Base-by-base conservation (phyloP, 192 early-diverging fungal genomes). In the Coemansia javaensis region DNA sequence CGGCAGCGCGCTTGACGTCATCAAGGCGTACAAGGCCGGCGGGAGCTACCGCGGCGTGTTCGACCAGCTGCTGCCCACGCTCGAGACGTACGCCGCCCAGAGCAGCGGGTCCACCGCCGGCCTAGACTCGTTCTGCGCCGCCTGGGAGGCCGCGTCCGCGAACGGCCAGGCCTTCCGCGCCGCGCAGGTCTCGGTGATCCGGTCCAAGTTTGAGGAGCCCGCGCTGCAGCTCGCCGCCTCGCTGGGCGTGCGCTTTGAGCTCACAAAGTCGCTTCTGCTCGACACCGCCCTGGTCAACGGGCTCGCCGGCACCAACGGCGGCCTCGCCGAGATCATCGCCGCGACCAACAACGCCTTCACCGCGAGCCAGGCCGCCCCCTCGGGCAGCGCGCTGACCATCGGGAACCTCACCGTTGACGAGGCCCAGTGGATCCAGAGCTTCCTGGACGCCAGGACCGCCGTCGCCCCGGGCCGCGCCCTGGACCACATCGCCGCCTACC, bases 241-340 rank as follows among this genome's bases (percentile, higher is more conserved):
- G 1, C 32, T 60, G 6, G 59, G 56, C 2, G 27, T 73, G 4
- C 50, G 38, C 27, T 32, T 54, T 8, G 18, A 52, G 20, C 23
- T 73, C 14, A 40, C 50, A 20, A 41, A 59, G 23, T 62, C 58
- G 2, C 44, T 50, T 10, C 20, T 79, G 13, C 72, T 73, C 42
- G 73, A 79, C 42, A 53, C 73, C 14, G 62, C 60, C 2, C 62
- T 79, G 20, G 54, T 64, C 18, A 43, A 46, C 13, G 61, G 61
- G n/a, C 5, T 22, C 5, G 53, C 43, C 27, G 5, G 40, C 32
- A 49, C 50, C 20, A 44, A 36, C 12, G 67, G 55, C 39, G 55
- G 45, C 13, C 17, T 72, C 0, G 48, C 37, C 3, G 34, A 43
- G 0, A 56, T 78, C 18, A 53, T 56, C 13, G 25, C 33, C 15